Evolutionary conservation across 1,284 basidiomycete species (phyloP).

Genomic region (Megacollybia platyphylla): DNA sequence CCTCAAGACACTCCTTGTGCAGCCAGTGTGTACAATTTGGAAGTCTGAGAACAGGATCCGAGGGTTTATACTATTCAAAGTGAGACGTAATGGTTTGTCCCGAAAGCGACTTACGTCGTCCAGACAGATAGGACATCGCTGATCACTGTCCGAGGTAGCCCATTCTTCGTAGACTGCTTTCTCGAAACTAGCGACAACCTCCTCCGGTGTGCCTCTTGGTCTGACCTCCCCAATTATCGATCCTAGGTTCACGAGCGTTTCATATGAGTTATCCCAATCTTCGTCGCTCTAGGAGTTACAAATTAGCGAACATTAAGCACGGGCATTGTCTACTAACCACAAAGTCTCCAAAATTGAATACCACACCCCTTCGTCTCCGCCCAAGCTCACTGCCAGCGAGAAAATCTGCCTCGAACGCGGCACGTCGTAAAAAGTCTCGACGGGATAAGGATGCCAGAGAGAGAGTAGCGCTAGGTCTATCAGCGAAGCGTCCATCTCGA

Average conservation of each 20-base stretch:
- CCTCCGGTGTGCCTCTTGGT: constrained; percentile 43
- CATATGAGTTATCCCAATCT: constrained; percentile 61
- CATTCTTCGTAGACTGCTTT: constrained; percentile 54
- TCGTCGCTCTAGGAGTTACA: constrained; percentile 30
- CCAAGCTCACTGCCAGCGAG: background rate
- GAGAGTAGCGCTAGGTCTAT: background rate
- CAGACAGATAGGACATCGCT: constrained; percentile 65
- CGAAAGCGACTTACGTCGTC: constrained; percentile 50
- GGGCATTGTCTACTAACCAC: constrained; percentile 29
- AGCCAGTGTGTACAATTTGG: constrained; percentile 66
- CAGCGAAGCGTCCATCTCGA: background rate
- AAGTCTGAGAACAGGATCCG: constrained; percentile 47
- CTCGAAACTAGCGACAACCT: constrained; percentile 45
- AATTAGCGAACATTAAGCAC: constrained; percentile 1
- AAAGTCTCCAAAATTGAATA: constrained; percentile 38
- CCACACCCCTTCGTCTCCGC: constrained; percentile 11
- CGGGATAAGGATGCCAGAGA: background rate
- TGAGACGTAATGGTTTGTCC: constrained; percentile 2
- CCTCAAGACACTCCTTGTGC: constrained; percentile 59
- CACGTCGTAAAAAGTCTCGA: background rate
- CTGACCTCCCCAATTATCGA: constrained; percentile 50
- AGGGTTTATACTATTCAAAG: constrained; percentile 37
- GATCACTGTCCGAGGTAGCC: constrained; percentile 47
- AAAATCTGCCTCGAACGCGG: background rate
- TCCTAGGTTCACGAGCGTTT: constrained; percentile 46